phyloP scores from a whole-genome alignment of 345 rosid genomes.

The Linum lewisii region DNA sequence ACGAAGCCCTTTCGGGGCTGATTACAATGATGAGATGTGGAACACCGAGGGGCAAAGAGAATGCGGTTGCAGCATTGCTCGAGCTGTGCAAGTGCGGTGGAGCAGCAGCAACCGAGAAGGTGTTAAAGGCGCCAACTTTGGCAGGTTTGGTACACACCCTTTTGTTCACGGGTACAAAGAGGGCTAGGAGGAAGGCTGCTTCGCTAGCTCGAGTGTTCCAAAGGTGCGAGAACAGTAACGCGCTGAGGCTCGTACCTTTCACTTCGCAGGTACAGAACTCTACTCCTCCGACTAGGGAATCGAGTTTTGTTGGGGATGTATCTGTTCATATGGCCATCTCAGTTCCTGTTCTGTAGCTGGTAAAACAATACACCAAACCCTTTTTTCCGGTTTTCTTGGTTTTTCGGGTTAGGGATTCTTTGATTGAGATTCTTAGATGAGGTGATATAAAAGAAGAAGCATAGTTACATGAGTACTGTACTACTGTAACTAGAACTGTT shows the following conservation, averaged over 20 bases:
- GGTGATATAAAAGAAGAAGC: slow-evolving; percentile 12
- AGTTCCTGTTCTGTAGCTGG: slow-evolving; percentile 49
- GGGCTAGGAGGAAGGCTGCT: slow-evolving; percentile 91
- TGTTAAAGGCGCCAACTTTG: slow-evolving; percentile 67
- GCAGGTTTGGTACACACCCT: slow-evolving; percentile 67
- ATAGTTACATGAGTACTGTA: slow-evolving; percentile 25
- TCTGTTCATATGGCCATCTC: slow-evolving; percentile 61
- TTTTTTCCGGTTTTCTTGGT: slow-evolving; percentile 21
- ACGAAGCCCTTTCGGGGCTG: slow-evolving; percentile 52
- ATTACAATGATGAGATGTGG: slow-evolving; percentile 83
- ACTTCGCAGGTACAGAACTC: slow-evolving; percentile 54
- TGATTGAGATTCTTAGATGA: slow-evolving; percentile 29
- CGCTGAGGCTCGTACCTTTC: slow-evolving; percentile 21
- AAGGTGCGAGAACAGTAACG: slow-evolving; percentile 39
- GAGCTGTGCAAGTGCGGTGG: slow-evolving; percentile 87
- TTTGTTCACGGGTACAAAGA: slow-evolving; percentile 79
- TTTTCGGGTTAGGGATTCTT: slow-evolving; percentile 41
- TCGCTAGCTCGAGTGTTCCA: slow-evolving; percentile 89
- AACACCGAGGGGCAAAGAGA: slow-evolving; percentile 89
- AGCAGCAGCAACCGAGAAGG: slow-evolving; percentile 54
- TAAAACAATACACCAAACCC: slow-evolving; percentile 5
- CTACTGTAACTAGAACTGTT: too few species aligned
- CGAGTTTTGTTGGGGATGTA: slow-evolving; percentile 50
- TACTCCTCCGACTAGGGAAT: slow-evolving; percentile 26
- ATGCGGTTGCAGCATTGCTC: slow-evolving; percentile 86